Percentiles rank a stretch among this genome's conserved stretches.
phyloP scores from a whole-genome alignment of 108 stramenopile genomes.

The Fragilaria radians region DNA sequence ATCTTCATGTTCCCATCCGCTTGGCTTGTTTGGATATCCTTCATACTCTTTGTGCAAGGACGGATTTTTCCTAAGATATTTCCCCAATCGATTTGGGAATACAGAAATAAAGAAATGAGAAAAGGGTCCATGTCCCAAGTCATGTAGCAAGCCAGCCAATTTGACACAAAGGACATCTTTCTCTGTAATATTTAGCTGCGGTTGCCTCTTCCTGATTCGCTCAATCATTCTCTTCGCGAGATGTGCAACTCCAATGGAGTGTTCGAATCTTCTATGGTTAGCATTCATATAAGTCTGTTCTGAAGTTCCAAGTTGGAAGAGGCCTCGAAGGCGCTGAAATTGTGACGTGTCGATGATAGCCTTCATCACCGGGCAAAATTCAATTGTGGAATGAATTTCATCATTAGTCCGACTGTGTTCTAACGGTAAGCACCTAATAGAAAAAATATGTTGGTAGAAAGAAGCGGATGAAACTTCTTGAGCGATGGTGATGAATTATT shows the following conservation, averaged over 20 bases:
- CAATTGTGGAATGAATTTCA: conserved; percentile 62
- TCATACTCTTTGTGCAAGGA: conserved; percentile 19
- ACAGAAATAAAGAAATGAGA: conserved; percentile 74
- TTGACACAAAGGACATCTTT: conserved; percentile 89
- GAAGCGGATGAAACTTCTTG: no score
- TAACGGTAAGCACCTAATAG: not conserved
- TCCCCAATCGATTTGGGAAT: conserved; percentile 21
- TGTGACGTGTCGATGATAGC: conserved; percentile 63
- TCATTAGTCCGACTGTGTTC: conserved; percentile 53
- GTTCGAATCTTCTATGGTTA: conserved; percentile 85
- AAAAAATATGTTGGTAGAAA: no score
- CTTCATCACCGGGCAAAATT: conserved; percentile 59
- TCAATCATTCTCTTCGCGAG: conserved; percentile 59
- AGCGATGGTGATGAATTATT: no score
- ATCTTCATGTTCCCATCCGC: conserved; percentile 70
- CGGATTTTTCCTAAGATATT: conserved; percentile 11
- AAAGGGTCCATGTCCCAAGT: conserved; percentile 89
- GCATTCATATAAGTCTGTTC: conserved; percentile 65
- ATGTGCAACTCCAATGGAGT: conserved; percentile 82
- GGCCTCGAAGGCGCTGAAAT: conserved; percentile 76
- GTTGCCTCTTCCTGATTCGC: conserved; percentile 41
- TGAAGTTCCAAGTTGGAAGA: conserved; percentile 80
- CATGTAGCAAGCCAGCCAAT: conserved; percentile 89
- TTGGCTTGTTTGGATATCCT: conserved; percentile 14
- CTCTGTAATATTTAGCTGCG: conserved; percentile 50